A percentile compares a stretch with the other conserved stretches of the same genome.
phyloP scores from a whole-genome alignment of 177 flowering plant species.

The Vitis hybrid region DNA sequence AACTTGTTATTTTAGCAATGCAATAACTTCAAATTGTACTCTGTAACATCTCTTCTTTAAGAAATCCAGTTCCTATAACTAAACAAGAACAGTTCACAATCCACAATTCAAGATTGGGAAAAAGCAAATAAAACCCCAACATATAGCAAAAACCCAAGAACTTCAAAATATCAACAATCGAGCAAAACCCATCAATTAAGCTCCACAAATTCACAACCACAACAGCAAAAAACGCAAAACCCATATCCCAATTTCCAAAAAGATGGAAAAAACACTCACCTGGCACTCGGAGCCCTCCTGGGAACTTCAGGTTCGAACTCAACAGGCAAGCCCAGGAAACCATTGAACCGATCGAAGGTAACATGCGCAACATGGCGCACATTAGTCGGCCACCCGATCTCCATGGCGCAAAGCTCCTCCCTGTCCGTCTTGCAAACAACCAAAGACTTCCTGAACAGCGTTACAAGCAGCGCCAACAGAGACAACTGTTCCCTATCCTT shows the following conservation, averaged over 20 bases:
- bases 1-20: no score
- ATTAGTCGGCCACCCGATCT: conserved; percentile 85
- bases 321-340: conserved; percentile 88
- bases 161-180: no score
- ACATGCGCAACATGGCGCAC: conserved; percentile 91
- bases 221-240: background rate
- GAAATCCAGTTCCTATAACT: no score
- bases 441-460: conserved; percentile 63
- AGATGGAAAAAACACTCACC: conserved; percentile 37
- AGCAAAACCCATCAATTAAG: conserved; percentile 7
- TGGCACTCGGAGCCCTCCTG: conserved; percentile 84
- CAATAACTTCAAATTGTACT: no score
- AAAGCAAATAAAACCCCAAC: no score
- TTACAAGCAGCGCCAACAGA: conserved; percentile 63
- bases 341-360: conserved; percentile 87
- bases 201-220: background rate
- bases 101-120: background rate
- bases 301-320: conserved; percentile 94
- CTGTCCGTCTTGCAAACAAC: conserved; percentile 55
- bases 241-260: background rate
- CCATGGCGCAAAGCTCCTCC: conserved; percentile 62
- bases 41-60: no score
- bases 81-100: background rate
- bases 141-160: no score
- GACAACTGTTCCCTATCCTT: conserved; percentile 52